Base-by-base conservation (phyloP, 23 red algal genomes). In the Gracilaria domingensis region DNA sequence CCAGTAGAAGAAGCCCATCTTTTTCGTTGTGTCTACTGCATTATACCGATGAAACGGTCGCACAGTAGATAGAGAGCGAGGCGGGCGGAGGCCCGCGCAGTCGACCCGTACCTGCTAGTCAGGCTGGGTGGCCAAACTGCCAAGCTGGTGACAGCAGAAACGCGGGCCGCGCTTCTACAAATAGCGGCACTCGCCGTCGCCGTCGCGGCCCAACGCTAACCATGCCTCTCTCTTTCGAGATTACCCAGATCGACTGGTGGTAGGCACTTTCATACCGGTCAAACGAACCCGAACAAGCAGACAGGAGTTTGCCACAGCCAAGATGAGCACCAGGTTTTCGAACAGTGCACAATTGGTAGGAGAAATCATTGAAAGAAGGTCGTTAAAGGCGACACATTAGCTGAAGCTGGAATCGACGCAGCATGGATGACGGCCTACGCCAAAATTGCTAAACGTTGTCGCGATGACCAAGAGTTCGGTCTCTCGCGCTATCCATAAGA, bases 1-100 rank as follows among this genome's bases (percentile, higher is more conserved):
- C 91, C 91, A 94, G 54, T 87, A 86, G 51, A 94, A 94, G 69
- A 85, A 81, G 5, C 76, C 76, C 47, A 94, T 73, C 55, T 80
- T 71, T 62, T 75, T 75, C 29, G 13, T 55, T 18, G 6, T 8
- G 51, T 55, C 1, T 14, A 18, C 9, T 18, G 14, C 8, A 55
- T 55, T 42, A 42, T 42, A 24, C 40, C 23, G 71, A 50, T 48
- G 40, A 75, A 48, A 42, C 71, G n/a, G n/a, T 24, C n/a, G 23
- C 40, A 24, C 23, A 48, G 25, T 50, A 75, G 48, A 75, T 50
- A 75, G 23, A 8, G 40, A 32, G 48, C 26, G n/a, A 6, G 29
- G 7, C 40, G 21, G 40, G 26, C 36, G n/a, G 8, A 0, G 40
- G 24, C n/a, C 51, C 24, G 24, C 8, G 11, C 1, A 12, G 73